Evolutionary conservation across 331 rosid species (phyloP), one percentile per base, ranked within the genome.

Genomic region (Malus hybrid): DNA sequence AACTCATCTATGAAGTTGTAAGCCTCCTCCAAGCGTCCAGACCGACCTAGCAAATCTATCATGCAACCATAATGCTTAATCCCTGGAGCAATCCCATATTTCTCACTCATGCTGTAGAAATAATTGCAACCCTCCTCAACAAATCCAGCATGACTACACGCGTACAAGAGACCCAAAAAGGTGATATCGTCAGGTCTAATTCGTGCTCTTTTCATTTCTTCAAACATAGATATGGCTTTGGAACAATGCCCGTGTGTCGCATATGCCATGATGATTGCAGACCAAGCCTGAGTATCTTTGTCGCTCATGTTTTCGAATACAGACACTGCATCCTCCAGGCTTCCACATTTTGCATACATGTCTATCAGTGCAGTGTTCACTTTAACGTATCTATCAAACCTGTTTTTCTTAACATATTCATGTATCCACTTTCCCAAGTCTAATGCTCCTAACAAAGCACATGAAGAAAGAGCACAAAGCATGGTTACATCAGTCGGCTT

Each of bases 21-120:
- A n/a, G 97, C 92, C 85, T 90, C 96, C 3, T 77, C 80, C 78
- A 93, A 82, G 57, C 69, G 75, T 36, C 98, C 97, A 5, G 98
- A 86, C 74, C 97, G 90, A 75, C 96, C 88, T 18, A 93, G 88
- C 84, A 93, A 84, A 88, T 90, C 98, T 52, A 90, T 90, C 97
- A 93, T 88, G 85, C 97, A 90, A 9, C 98, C 98, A 67, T 89
- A 86, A 78, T 90, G 98, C 85, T 90, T 93, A 76, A 86, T 78
- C 70, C 87, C 78, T 0, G 93, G 97, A 73, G 80, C 73, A 80
- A 90, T 81, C 65, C 92, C 87, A 78, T 86, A 86, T 74, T 75
- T 81, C 60, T 81, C 75, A 27, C 73, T 79, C 98, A 93, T 93
- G 57, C 86, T 69, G 76, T 56, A 69, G 74, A 90, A 93, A 80